Percentiles rank a stretch among this genome's conserved stretches.
These are phyloP conservation scores for Lunularia cruciata DNA, from an alignment of 225 moss, liverwort and hornwort genomes.

Conservation along the genomic window DNA sequence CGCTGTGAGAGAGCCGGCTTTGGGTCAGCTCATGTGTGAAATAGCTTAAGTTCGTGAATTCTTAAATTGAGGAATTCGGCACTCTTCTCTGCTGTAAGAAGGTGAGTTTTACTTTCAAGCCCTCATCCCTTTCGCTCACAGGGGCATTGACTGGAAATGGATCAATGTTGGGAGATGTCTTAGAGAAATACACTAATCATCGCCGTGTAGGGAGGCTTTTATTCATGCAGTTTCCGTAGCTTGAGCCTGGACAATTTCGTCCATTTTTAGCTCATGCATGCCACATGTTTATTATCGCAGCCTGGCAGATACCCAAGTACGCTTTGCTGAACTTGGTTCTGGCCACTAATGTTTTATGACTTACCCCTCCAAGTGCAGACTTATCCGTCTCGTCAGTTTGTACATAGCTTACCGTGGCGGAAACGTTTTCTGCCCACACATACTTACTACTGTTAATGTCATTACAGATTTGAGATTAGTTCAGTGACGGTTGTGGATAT, in stretches of 20 bases:
- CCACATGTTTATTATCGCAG: neutral
- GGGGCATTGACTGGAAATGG: neutral
- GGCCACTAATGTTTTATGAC: no score
- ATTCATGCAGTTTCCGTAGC: neutral
- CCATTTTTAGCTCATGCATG: conserved; percentile 2
- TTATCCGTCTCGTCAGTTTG: no score
- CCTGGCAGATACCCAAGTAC: neutral
- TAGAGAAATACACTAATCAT: neutral
- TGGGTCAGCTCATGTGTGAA: conserved; percentile 14
- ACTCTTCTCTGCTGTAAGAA: conserved; percentile 8
- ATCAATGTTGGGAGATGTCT: neutral
- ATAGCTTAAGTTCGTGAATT: neutral
- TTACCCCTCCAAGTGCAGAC: no score
- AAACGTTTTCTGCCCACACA: no score
- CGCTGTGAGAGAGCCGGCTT: conserved; percentile 9
- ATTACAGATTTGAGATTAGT: no score
- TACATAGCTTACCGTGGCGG: no score
- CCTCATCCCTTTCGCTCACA: neutral
- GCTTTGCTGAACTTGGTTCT: neutral
- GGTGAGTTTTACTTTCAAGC: neutral
- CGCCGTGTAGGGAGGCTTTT: neutral
- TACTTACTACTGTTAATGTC: no score
- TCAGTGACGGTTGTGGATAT: no score
- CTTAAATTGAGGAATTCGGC: neutral
- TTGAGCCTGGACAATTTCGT: neutral